phyloP scores from a whole-genome alignment of 2,329 filamentous ascomycete species.

The Tolypocladium amazonense region DNA sequence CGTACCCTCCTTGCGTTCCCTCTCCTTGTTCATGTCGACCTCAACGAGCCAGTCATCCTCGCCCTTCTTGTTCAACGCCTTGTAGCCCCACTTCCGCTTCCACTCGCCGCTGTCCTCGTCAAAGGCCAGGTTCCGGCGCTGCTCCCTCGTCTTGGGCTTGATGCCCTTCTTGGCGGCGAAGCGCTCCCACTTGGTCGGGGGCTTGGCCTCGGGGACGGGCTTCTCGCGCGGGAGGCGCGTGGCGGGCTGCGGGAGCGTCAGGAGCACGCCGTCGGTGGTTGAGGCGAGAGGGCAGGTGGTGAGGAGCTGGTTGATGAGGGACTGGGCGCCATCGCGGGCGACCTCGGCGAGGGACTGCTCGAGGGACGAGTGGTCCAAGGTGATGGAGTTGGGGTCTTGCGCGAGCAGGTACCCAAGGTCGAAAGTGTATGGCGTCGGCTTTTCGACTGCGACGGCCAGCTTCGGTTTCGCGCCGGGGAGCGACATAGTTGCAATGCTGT shows the following conservation, averaged over 20 bases:
- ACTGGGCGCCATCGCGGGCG: slow-evolving; percentile 84
- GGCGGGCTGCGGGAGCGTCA: slow-evolving; percentile 60
- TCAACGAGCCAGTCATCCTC: slow-evolving; percentile 87
- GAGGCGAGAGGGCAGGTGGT: slow-evolving; percentile 73
- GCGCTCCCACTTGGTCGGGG: slow-evolving; percentile 87
- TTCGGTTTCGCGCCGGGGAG: slow-evolving; percentile 30
- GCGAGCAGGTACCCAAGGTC: slow-evolving; percentile 82
- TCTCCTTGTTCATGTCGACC: slow-evolving; percentile 69
- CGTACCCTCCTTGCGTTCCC: slow-evolving; percentile 49
- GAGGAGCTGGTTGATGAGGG: slow-evolving; percentile 87
- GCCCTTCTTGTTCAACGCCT: slow-evolving; percentile 76
- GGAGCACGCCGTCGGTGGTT: slow-evolving; percentile 59
- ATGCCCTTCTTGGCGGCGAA: slow-evolving; percentile 98
- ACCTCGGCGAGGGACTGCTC: slow-evolving; percentile 61
- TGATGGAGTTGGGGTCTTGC: slow-evolving; percentile 76
- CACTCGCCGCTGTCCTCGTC: slow-evolving; percentile 80
- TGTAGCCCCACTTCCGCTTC: slow-evolving; percentile 92
- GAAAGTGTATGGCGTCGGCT: slow-evolving; percentile 85
- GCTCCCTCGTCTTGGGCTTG: slow-evolving; percentile 73
- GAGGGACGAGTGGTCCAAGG: slow-evolving; percentile 38
- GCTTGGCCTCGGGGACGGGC: slow-evolving; percentile 70
- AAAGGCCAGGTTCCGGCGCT: slow-evolving; percentile 63
- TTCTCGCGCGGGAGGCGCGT: slow-evolving; percentile 83
- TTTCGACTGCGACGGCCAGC: slow-evolving; percentile 57
- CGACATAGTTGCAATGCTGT: slow-evolving; percentile 18